Evolutionary conservation across 2,329 filamentous ascomycete species (phyloP).

Genomic region (Xylariaceae sp.): DNA sequence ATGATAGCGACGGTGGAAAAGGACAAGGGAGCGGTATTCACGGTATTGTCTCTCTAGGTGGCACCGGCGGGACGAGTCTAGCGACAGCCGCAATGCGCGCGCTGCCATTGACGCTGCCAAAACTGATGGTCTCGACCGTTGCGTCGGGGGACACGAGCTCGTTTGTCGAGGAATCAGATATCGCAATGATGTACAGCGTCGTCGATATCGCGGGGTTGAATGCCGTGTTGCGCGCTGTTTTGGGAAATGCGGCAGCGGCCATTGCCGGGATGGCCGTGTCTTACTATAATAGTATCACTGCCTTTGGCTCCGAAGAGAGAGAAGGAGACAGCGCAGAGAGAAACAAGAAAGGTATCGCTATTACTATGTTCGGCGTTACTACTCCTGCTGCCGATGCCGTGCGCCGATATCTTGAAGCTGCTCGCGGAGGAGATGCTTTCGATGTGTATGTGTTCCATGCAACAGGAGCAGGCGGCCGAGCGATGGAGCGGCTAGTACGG

Average conservation of each 20-base stretch:
- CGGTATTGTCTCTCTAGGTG: constrained; percentile 57
- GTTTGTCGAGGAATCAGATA: constrained; percentile 65
- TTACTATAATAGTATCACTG: constrained; percentile 31
- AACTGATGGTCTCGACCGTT: constrained; percentile 66
- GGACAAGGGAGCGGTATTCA: constrained; percentile 41
- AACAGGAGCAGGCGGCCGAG: constrained; percentile 63
- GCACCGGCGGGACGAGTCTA: constrained; percentile 60
- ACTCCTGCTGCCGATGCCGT: constrained; percentile 60
- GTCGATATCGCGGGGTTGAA: constrained; percentile 68
- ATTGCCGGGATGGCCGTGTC: constrained; percentile 55
- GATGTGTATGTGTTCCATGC: constrained; percentile 67
- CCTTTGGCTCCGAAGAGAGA: constrained; percentile 15
- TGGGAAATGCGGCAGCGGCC: constrained; percentile 60
- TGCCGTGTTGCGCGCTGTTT: constrained; percentile 50
- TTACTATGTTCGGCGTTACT: constrained; percentile 74
- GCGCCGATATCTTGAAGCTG: too few species aligned
- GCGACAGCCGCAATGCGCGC: constrained; percentile 58
- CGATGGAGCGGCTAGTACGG: constrained; percentile 62
- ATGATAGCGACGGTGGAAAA: too few species aligned
- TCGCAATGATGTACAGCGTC: constrained; percentile 67
- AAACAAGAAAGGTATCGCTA: constrained; percentile 48
- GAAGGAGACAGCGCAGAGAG: neutral
- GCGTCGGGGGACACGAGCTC: constrained; percentile 62
- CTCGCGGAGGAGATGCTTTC: constrained; percentile 44
- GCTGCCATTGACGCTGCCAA: constrained; percentile 63